phyloP scores from a whole-genome alignment of 768 basidiomycete genomes.

The Xerocomellus intermedius region DNA sequence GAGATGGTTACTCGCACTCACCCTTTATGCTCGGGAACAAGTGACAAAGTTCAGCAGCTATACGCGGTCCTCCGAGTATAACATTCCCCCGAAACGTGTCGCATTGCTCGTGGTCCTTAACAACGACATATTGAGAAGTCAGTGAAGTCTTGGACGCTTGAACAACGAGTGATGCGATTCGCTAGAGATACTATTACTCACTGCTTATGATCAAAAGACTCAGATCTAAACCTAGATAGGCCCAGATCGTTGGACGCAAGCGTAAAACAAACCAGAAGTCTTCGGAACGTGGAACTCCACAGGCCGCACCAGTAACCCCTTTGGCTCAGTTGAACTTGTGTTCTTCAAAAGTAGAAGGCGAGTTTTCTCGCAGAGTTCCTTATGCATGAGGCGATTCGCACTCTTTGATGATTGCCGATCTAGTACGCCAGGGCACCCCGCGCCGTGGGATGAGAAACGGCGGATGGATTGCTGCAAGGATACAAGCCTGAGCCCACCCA shows the following conservation, averaged over 20 bases:
- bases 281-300: neutral
- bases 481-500: too few relatives aligned
- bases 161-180: neutral
- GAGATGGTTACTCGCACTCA: neutral
- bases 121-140: neutral
- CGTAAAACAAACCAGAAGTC: slow-evolving; percentile 1
- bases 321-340: neutral
- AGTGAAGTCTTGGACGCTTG: neutral
- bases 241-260: neutral
- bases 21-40: slow-evolving; percentile 8
- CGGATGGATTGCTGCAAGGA: neutral
- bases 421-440: neutral
- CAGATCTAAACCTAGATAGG: neutral
- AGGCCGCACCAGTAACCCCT: neutral
- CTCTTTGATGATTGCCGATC: neutral
- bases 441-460: neutral
- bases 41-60: neutral
- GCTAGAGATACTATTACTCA: slow-evolving; percentile 1
- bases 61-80: neutral
- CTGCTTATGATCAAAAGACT: neutral
- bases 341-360: neutral
- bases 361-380: neutral
- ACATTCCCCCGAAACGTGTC: neutral
- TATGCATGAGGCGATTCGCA: neutral
- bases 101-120: neutral